phyloP scores from a whole-genome alignment of 257 asterid genomes.

The Przewalskia tangutica region DNA sequence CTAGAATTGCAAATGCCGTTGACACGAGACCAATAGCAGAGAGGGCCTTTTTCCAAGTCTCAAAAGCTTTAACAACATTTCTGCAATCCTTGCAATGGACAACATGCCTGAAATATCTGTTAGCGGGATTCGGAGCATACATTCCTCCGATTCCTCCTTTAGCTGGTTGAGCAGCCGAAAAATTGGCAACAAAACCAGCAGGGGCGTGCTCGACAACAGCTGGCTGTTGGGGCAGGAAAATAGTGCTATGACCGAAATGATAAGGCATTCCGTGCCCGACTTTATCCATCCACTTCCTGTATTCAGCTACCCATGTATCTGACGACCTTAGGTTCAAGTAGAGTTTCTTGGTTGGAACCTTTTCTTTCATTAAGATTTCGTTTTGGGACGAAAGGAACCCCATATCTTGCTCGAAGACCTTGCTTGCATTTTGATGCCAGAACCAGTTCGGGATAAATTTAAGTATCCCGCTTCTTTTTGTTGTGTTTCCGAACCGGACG shows the following conservation, averaged over 20 bases:
- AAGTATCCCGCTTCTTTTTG: constrained; percentile 31
- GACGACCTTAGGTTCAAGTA: constrained; percentile 73
- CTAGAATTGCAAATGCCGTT: constrained; percentile 67
- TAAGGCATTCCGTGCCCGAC: constrained; percentile 97
- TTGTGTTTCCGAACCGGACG: constrained; percentile 73
- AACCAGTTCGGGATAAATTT: constrained; percentile 61
- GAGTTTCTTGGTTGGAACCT: constrained; percentile 64
- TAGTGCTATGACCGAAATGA: constrained; percentile 64
- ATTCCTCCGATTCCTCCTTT: constrained; percentile 76
- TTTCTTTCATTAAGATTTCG: constrained; percentile 69
- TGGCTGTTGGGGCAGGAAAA: constrained; percentile 50
- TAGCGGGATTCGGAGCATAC: constrained; percentile 62
- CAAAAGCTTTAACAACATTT: constrained; percentile 32
- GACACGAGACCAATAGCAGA: constrained; percentile 49
- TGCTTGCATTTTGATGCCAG: constrained; percentile 73
- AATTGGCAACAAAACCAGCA: constrained; percentile 67
- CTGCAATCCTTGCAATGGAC: constrained; percentile 71
- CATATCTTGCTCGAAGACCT: constrained; percentile 97
- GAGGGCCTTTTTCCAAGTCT: constrained; percentile 52
- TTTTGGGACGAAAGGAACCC: constrained; percentile 94
- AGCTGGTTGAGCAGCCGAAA: constrained; percentile 86
- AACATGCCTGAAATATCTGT: constrained; percentile 72
- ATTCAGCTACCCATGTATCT: constrained; percentile 80
- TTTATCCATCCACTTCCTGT: constrained; percentile 92
- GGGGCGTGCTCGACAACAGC: constrained; percentile 97